Conservation (phyloP, 73 alveolate species). For the Paraurostyla sp. region DNA sequence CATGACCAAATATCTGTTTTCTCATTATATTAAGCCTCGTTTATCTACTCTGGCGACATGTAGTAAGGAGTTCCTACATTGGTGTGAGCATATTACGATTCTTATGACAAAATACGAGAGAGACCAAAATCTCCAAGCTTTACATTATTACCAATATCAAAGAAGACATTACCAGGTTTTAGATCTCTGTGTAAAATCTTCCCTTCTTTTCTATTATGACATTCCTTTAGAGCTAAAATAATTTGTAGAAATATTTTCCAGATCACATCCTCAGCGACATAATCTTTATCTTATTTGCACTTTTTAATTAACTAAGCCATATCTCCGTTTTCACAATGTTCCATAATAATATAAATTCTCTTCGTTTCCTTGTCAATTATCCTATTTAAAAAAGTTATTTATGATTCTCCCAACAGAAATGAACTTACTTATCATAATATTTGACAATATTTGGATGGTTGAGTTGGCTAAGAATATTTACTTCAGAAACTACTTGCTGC, state of each 20-base stretch:
- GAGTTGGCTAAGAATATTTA: slow-evolving; percentile 92
- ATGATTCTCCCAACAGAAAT: neutral
- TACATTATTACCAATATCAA: slow-evolving; percentile 86
- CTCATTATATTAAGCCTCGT: slow-evolving; percentile 80
- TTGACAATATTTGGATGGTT: slow-evolving; percentile 95
- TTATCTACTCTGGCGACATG: slow-evolving; percentile 92
- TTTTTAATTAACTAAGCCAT: slow-evolving; percentile 89
- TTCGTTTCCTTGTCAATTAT: slow-evolving; percentile 90
- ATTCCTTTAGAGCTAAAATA: slow-evolving; percentile 92
- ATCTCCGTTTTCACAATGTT: slow-evolving; percentile 97
- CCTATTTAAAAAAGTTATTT: slow-evolving; percentile 68
- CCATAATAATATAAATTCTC: slow-evolving; percentile 95
- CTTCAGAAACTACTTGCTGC: slow-evolving; percentile 92
- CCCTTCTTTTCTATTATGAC: slow-evolving; percentile 93
- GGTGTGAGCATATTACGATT: slow-evolving; percentile 71
- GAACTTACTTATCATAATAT: slow-evolving; percentile 84
- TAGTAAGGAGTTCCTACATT: slow-evolving; percentile 93
- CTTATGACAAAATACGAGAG: slow-evolving; percentile 80
- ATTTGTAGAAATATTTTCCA: slow-evolving; percentile 97
- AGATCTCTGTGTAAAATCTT: slow-evolving; percentile 77
- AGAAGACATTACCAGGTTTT: slow-evolving; percentile 73
- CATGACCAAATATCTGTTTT: slow-evolving; percentile 92
- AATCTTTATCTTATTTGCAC: slow-evolving; percentile 90
- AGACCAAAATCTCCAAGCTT: slow-evolving; percentile 96
- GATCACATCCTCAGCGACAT: slow-evolving; percentile 94